Percentiles rank a stretch among this genome's conserved stretches.
phyloP scores from a whole-genome alignment of 495 filamentous ascomycete genomes.

The Penicillium coffeae region DNA sequence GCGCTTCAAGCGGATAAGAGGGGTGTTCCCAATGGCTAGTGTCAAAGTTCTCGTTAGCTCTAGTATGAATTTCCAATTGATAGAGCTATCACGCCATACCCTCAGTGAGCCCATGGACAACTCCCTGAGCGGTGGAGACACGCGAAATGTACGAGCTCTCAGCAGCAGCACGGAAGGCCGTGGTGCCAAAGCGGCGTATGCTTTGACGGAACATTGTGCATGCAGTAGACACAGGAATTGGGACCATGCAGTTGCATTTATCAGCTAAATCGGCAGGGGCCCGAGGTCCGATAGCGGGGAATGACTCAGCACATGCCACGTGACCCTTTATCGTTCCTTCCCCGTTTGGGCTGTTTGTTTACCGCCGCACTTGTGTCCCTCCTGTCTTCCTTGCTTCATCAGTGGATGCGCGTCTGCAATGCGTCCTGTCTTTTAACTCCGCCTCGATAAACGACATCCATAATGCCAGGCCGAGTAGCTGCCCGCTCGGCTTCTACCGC shows the following conservation, averaged over 20 bases:
- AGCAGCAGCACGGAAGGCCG: slow-evolving; percentile 46
- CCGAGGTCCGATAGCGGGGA: slow-evolving; percentile 18
- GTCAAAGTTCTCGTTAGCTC: slow-evolving; percentile 4
- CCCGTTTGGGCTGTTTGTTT: slow-evolving; percentile 52
- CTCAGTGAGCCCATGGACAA: slow-evolving; percentile 78
- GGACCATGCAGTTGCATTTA: neutral
- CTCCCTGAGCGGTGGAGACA: slow-evolving; percentile 79
- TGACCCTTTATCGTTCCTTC: slow-evolving; percentile 34
- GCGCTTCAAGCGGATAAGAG: slow-evolving; percentile 81
- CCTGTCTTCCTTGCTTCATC: slow-evolving; percentile 16
- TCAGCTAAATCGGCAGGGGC: neutral
- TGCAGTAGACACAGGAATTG: neutral
- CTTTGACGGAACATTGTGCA: slow-evolving; percentile 54
- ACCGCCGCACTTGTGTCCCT: slow-evolving; percentile 22
- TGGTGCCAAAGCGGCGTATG: slow-evolving; percentile 53
- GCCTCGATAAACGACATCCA: slow-evolving; percentile 21
- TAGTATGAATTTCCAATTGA: neutral
- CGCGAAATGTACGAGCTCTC: slow-evolving; percentile 55
- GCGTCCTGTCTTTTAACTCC: slow-evolving; percentile 21
- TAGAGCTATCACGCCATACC: slow-evolving; percentile 50
- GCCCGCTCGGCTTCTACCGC: slow-evolving; percentile 52
- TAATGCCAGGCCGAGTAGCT: slow-evolving; percentile 61
- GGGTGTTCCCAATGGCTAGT: slow-evolving; percentile 95
- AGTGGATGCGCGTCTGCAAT: slow-evolving; percentile 23
- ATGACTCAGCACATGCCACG: slow-evolving; percentile 16